These are phyloP conservation scores for Calonectria pauciramosa DNA, from an alignment of 2,329 filamentous ascomycete species.

Conservation along the genomic window DNA sequence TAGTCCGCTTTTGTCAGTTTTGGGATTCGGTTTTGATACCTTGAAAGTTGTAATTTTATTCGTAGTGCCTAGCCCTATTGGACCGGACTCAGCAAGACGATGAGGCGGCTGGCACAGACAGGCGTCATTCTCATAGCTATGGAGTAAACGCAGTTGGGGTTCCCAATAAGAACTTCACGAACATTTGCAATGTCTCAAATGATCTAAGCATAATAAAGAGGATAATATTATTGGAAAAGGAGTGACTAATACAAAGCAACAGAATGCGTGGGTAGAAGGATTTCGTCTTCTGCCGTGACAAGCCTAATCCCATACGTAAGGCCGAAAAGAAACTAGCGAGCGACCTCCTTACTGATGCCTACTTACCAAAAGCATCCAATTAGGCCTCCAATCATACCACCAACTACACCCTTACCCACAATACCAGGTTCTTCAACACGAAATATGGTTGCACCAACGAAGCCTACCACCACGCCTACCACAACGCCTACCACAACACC, in stretches of 20 bases:
- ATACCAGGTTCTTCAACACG: too few species aligned
- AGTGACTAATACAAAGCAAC: neutral
- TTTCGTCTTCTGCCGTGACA: neutral
- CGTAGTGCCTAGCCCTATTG: too few species aligned
- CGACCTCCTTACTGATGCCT: neutral
- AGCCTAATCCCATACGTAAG: neutral
- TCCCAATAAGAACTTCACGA: neutral
- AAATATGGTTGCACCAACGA: too few species aligned
- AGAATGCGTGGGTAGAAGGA: neutral
- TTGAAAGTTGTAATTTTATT: neutral
- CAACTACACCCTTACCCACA: neutral
- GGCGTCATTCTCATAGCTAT: neutral
- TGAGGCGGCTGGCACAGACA: neutral
- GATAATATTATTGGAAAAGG: neutral
- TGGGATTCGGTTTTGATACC: neutral
- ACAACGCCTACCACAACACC: neutral
- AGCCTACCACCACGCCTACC: too few species aligned
- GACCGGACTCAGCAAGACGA: too few species aligned
- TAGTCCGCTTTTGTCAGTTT: neutral
- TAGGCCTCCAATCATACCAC: neutral
- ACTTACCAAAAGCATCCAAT: neutral
- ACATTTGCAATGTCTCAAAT: neutral
- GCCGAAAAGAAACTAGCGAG: neutral
- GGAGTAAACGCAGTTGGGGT: neutral
- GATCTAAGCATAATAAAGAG: neutral